Evolutionary conservation across 179 eudicot species (phyloP), one percentile per base, ranked within the genome.

Genomic region (Carnegiea gigantea): DNA sequence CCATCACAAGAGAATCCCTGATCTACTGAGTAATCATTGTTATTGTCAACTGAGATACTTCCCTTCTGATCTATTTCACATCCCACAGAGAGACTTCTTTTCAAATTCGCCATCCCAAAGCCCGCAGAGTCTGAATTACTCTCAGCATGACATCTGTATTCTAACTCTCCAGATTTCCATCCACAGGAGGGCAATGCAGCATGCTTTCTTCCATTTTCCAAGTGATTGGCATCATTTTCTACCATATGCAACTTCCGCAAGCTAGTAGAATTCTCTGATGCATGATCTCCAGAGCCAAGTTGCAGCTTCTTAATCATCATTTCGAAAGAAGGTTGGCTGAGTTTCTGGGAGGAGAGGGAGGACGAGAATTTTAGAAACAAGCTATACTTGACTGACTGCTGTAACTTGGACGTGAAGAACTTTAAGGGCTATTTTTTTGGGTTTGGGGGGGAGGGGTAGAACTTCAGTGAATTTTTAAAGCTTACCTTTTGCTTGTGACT

Each of bases 401-500:
- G 21, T 5, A 75, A 15, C 12, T 70, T 17, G 6, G 48, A 65
- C 18, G 80, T 12, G 53, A 82, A 70, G 30, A 78, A 67, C 59
- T 18, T 18, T 20, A 54, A 54, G n/a, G 21, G n/a, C 44, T 40
- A 5, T 40, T 40, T 40, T 40, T 51, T 51, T 0, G 57, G 18
- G 20, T 11, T 33, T 30, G 1, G 33, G 57, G 18, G 57, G 57
- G 0, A 11, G 57, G 57, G 57, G 14, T 51, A 51, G 46, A 18
- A 70, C 43, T 8, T 36, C 15, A 70, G 4, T 36, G n/a, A 70
- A 30, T 26, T 28, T 79, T 78, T 23, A n/a, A 51, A 7, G 78
- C 92, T 85, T 84, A 94, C 99, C 92, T 95, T 94, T 67, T 91
- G 88, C 87, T 91, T 94, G 75, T 81, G 81, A 78, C 89, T 81